These are phyloP conservation scores for Saccharomycopsis crataegensis DNA, from an alignment of 1,139 yeast species.

Conservation along the genomic window DNA sequence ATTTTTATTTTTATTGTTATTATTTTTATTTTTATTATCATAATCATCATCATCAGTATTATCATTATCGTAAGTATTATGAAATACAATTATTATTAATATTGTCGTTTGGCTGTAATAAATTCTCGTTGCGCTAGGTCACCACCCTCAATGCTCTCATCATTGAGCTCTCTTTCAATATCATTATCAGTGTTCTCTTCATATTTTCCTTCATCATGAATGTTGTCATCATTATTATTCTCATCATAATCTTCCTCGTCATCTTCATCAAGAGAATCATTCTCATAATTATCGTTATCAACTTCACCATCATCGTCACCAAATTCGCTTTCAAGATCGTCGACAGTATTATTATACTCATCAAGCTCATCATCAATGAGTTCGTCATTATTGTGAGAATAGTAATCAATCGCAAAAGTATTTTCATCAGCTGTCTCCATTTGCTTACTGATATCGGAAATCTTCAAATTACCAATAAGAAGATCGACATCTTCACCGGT, in stretches of 20 bases:
- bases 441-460: neutral
- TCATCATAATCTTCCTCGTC: slow-evolving; percentile 22
- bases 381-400: slow-evolving; percentile 11
- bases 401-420: slow-evolving; percentile 7
- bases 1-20: neutral
- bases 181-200: slow-evolving; percentile 18
- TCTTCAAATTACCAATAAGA: neutral
- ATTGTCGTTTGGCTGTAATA: neutral
- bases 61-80: neutral
- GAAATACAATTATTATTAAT: neutral
- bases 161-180: slow-evolving; percentile 10
- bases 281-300: slow-evolving; percentile 17
- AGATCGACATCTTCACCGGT: neutral
- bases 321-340: slow-evolving; percentile 12
- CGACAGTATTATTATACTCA: slow-evolving; percentile 19
- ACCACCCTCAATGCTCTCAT: neutral
- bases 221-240: slow-evolving; percentile 18
- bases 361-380: slow-evolving; percentile 22
- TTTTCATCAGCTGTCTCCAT: neutral
- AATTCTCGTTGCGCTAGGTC: neutral
- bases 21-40: neutral
- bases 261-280: slow-evolving; percentile 22
- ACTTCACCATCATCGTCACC: slow-evolving; percentile 20
- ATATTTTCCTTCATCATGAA: slow-evolving; percentile 13
- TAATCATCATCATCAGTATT: neutral